Conservation (phyloP, 441 rosid genomes). For the Jatropha multifida region DNA sequence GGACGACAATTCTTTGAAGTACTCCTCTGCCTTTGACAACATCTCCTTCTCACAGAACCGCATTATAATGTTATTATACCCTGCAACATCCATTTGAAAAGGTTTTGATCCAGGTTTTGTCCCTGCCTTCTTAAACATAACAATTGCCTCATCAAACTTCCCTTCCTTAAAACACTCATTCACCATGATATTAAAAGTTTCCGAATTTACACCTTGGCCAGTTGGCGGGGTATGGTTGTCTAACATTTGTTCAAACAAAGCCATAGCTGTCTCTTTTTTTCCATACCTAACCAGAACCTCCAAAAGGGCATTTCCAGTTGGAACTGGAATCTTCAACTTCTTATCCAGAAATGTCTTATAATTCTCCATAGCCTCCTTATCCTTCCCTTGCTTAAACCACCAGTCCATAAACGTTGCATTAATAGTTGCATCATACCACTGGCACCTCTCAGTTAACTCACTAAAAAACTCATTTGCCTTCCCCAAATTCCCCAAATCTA, state of each 20-base stretch:
- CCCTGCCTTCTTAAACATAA: conserved; percentile 70
- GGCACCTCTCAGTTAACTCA: conserved; percentile 75
- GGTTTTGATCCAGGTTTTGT: conserved; percentile 64
- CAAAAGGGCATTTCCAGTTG: conserved; percentile 76
- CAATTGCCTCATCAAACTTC: conserved; percentile 52
- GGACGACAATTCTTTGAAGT: conserved; percentile 49
- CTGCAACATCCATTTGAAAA: conserved; percentile 79
- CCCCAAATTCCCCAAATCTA: conserved; percentile 68
- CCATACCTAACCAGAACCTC: conserved; percentile 81
- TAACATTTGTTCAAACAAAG: conserved; percentile 74
- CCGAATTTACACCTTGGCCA: conserved; percentile 75
- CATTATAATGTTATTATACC: conserved; percentile 70
- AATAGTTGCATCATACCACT: conserved; percentile 87
- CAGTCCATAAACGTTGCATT: conserved; percentile 88
- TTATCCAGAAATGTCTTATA: conserved; percentile 66
- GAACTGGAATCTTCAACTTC: conserved; percentile 76
- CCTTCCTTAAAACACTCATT: conserved; percentile 83
- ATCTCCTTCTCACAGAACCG: conserved; percentile 73
- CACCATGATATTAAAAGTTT: conserved; percentile 75
- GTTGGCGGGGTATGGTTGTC: conserved; percentile 88
- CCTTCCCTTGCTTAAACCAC: conserved; percentile 88
- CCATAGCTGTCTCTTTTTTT: conserved; percentile 58
- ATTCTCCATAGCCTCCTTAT: conserved; percentile 80
- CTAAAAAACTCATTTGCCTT: conserved; percentile 86
- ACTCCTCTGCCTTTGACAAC: conserved; percentile 68